Evolutionary conservation across 2,329 filamentous ascomycete genomes (phyloP), one percentile per base, ranked within the genome.

Genomic region (Epichloe sibirici): DNA sequence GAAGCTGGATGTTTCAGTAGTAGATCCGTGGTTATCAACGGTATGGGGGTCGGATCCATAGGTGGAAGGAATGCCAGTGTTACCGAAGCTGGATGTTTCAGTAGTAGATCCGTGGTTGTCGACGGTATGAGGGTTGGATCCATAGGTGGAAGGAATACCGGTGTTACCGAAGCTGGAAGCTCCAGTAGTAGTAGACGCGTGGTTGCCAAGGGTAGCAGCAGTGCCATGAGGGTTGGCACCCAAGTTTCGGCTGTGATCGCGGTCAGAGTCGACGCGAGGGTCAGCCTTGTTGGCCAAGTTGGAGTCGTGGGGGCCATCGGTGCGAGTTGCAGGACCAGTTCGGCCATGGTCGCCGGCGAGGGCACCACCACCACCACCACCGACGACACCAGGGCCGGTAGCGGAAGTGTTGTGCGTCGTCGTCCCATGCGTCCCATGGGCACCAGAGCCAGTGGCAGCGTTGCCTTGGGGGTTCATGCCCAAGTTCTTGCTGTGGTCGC

Each of bases 191-290:
- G 51, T 49, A 11, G 49, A 40, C 34, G 8, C 31, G 31, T 38
- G 25, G 51, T 48, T 5, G 38, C 49, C 15, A 37, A 17, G 3
- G 11, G 44, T 15, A 28, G 17, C 21, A 4, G 50, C 53, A 21
- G 51, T 53, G 8, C 52, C 54, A 4, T 71, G 69, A 13, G 63
- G 59, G 55, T 66, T 66, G 34, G 57, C 55, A 12, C 65, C 64
- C 55, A 64, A 25, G 59, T 63, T 69, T 50, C 60, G 60, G 58
- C 63, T 66, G 45, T 67, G 63, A 51, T 74, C 72, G 9, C 74
- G 66, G 59, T 81, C 75, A 4, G 73, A 76, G 61, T 81, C 77
- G 50, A 78, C 68, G 17, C 75, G 67, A 21, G 77, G 76, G 57
- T 81, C 78, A 2, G 64, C 45, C 59, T 77, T 77, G 69, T 81